Conservation (phyloP, 2,329 filamentous ascomycete species). For the Claviceps sp. region DNA sequence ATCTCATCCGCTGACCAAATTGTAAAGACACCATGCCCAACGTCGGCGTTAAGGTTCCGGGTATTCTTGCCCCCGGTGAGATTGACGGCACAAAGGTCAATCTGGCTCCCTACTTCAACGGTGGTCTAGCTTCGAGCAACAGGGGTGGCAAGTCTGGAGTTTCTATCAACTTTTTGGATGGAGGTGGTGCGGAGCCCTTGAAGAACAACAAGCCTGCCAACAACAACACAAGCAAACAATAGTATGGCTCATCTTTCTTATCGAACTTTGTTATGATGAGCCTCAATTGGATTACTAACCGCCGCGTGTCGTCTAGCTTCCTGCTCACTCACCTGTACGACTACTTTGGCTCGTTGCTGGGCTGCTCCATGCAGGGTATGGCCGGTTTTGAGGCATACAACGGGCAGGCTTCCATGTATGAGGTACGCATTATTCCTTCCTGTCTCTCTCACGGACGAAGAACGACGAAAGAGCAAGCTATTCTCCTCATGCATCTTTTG, state of each 20-base stretch:
- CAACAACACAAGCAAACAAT: conserved; percentile 21
- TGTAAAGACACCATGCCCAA: conserved; percentile 36
- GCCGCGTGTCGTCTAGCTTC: conserved; percentile 20
- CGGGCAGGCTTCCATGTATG: conserved; percentile 32
- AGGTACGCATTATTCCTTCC: neutral
- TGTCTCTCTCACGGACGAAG: too few relatives aligned
- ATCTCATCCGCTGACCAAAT: too few relatives aligned
- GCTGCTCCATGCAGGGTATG: conserved; percentile 38
- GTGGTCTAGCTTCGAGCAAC: conserved; percentile 40
- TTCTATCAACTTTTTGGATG: conserved; percentile 48
- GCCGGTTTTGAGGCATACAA: conserved; percentile 35
- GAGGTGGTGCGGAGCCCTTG: conserved; percentile 40
- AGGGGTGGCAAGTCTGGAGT: conserved; percentile 27
- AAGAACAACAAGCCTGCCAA: conserved; percentile 42
- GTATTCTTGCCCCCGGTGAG: conserved; percentile 39
- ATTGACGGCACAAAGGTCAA: conserved; percentile 39
- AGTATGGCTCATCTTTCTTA: conserved; percentile 24
- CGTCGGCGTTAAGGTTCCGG: conserved; percentile 37
- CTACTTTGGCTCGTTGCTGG: conserved; percentile 46
- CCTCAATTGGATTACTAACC: neutral
- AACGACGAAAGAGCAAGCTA: neutral
- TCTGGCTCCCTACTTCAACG: conserved; percentile 47
- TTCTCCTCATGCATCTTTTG: too few relatives aligned
- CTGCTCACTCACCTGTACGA: conserved; percentile 49
- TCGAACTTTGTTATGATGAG: neutral